These are phyloP conservation scores for Lachnellula cervina DNA, from an alignment of 2,329 filamentous ascomycete genomes.

Conservation along the genomic window DNA sequence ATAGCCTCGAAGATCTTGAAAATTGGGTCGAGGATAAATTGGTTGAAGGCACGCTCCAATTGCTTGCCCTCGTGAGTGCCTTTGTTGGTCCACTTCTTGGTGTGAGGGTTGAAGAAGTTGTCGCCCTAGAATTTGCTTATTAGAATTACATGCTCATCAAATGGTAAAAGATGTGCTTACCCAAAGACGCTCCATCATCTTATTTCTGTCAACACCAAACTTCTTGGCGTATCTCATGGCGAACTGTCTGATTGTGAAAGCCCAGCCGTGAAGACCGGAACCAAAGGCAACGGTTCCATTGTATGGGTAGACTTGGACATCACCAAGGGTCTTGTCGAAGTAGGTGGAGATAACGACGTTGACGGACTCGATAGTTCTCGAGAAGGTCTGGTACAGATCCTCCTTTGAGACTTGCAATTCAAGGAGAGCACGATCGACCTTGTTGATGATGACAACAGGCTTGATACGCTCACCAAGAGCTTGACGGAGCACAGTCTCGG, in stretches of 20 bases:
- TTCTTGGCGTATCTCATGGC: conserved; percentile 97
- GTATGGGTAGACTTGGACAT: conserved; percentile 97
- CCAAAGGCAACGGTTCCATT: conserved; percentile 98
- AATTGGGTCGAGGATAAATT: conserved; percentile 99
- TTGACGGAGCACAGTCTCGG: conserved; percentile 98
- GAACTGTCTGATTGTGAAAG: conserved; percentile 98
- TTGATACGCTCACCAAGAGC: conserved; percentile 99
- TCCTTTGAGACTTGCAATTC: conserved; percentile 98
- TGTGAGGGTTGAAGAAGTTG: conserved; percentile 99
- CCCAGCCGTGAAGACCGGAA: conserved; percentile 99
- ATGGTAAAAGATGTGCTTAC: conserved; percentile 43
- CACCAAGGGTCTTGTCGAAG: conserved; percentile 93
- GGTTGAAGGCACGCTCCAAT: conserved; percentile 98
- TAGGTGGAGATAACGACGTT: conserved; percentile 99
- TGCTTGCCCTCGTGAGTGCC: conserved; percentile 76
- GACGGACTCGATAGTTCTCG: conserved; percentile 98
- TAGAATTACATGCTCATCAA: conserved; percentile 13
- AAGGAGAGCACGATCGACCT: conserved; percentile 99
- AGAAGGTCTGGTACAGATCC: conserved; percentile 99
- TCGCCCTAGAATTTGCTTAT: conserved; percentile 56
- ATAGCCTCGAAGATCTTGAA: conserved; percentile 97
- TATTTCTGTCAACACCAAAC: conserved; percentile 98
- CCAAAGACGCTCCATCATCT: conserved; percentile 99
- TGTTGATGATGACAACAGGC: conserved; percentile 99
- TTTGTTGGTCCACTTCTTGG: conserved; percentile 99